Evolutionary conservation across 2,329 filamentous ascomycete species (phyloP), one percentile per base, ranked within the genome.

Genomic region (Paraphoma chrysanthemicola): DNA sequence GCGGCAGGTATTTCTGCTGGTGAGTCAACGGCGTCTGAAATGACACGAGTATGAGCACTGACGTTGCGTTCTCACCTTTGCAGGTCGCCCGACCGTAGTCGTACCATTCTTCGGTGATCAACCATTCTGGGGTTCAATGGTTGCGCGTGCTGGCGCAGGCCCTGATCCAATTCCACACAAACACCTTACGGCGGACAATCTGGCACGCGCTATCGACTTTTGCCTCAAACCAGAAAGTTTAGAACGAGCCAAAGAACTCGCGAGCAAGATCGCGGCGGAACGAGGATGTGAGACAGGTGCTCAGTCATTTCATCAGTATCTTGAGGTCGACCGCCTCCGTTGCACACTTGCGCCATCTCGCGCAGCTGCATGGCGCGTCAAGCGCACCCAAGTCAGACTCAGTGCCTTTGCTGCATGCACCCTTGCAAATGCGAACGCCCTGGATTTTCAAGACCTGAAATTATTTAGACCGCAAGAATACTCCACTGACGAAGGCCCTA

Each of bases 21-120:
- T 7, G 12, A 45, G 18, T 30, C 17, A 45, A 3, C 23, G 18
- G 11, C 11, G 3, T 33, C 14, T 9, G 9, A 18, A 78, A 81
- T 51, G 83, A 79, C 0, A 12, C 7, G 6, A 8, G 29, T 12
- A 29, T 11, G 18, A 30, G 10, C n/a, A 23, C 43, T 45, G 43
- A 45, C 28, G 1, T 29, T n/a, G 28, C 17, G 7, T 23, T 30
- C 16, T n/a, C 39, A 42, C 11, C 43, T 10, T 30, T 45, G 43
- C 28, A 45, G 46, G 46, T 33, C 69, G 78, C 9, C 84, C 85
- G 0, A 87, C 84, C 0, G 64, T 80, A 0, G 77, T 87, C 30
- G 79, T 87, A 0, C 85, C 85, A 0, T 87, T 86, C 60, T 86
- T 86, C 60, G 83, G 83, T 48, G 84, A 86, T 47, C 83, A 86